Base-by-base conservation (phyloP, 352 stramenopile species). In the Pythium monospermum region DNA sequence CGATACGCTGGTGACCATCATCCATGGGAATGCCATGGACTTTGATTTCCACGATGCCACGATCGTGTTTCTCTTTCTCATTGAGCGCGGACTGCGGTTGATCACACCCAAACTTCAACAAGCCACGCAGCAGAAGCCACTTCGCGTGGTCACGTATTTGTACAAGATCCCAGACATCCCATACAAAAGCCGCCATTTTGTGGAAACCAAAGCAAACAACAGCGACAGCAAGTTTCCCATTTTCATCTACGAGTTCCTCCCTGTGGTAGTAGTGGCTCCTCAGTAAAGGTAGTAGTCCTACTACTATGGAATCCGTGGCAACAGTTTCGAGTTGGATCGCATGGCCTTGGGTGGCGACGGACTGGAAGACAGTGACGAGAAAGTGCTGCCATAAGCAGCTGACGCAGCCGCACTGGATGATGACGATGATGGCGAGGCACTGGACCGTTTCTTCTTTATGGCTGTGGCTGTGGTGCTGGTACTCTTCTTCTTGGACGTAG, bases 61-160 rank as follows among this genome's bases (percentile, higher is more conserved):
- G 8, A 53, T 92, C 40, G 57, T 92, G 42, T 92, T 92, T 53
- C 65, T 92, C 36, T 92, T 92, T 32, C 75, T 92, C 47, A 90
- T 92, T 31, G 65, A 79, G 33, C 74, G 75, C 16, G 81, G 81
- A 0, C 60, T 92, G 45, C 66, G 73, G 75, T 89, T 87, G 35
- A 66, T 89, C 21, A 60, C 60, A 3, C 64, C 68, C 4, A 75
- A 77, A 52, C 66, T 87, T 7, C 59, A 81, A 50, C 62, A 71
- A 27, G 48, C 77, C 13, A 53, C 42, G 3, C 44, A 32, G 18
- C 45, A 51, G 10, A n/a, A n/a, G n/a, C n/a, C n/a, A n/a, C 84
- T 74, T 36, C 73, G 76, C 19, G 78, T 92, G 12, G 59, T 89
- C 43, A 90, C 81, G 39, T 92, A 92, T 50, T 49, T 92, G 39